Evolutionary conservation across 2,329 filamentous ascomycete genomes (phyloP).

Genomic region (Tolypocladium sp.): DNA sequence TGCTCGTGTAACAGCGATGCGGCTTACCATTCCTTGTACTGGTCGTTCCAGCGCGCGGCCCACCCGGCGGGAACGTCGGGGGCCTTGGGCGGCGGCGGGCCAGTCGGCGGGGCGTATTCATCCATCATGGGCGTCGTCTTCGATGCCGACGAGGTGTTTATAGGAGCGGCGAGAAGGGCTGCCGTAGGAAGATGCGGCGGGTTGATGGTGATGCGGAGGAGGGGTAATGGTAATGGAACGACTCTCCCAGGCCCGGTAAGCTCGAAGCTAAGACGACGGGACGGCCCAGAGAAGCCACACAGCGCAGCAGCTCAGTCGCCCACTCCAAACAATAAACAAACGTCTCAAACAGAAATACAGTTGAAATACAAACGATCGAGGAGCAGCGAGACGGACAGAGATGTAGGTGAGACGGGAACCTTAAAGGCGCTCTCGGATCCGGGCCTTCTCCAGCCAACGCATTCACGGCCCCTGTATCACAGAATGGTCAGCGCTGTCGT

Average conservation of each 20-base stretch:
- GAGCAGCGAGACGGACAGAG: too few relatives aligned
- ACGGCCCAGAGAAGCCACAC: background rate
- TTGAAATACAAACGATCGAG: background rate
- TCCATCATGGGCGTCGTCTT: constrained; percentile 28
- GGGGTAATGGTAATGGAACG: background rate
- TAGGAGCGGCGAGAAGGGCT: background rate
- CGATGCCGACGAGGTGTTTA: background rate
- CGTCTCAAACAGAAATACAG: background rate
- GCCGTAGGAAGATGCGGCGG: background rate
- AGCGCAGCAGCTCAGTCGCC: background rate
- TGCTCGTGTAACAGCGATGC: background rate
- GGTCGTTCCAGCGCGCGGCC: constrained; percentile 76
- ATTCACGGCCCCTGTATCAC: background rate
- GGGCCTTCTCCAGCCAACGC: background rate
- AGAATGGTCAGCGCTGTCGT: background rate
- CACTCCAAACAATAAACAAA: background rate
- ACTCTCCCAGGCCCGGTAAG: background rate
- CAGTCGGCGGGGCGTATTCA: constrained; percentile 43
- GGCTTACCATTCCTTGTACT: constrained; percentile 72
- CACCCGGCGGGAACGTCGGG: constrained; percentile 62
- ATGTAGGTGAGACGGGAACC: background rate
- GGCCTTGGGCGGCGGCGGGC: constrained; percentile 48
- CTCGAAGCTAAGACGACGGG: background rate
- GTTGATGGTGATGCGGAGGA: background rate
- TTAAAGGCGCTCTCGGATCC: background rate